phyloP scores from a whole-genome alignment of 148 eudicot genomes.

The Silene conica region DNA sequence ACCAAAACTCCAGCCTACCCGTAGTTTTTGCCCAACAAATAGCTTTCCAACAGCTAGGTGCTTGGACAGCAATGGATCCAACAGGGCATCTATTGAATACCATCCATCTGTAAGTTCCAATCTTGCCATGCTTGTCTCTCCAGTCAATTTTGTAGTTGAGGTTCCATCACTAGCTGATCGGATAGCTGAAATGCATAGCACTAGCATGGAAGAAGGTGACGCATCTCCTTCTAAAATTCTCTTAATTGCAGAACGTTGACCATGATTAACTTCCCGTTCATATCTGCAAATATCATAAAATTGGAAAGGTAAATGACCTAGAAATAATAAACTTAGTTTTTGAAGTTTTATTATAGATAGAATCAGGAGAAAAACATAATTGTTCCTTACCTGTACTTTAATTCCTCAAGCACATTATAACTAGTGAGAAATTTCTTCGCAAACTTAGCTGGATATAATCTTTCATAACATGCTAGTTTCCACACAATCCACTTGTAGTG shows the following conservation, averaged over 20 bases:
- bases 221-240: constrained; percentile 88
- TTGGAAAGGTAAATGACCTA: not conserved
- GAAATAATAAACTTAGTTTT: constrained; percentile 3
- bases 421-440: constrained; percentile 45
- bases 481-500: constrained; percentile 98
- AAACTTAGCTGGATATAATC: constrained; percentile 55
- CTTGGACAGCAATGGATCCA: constrained; percentile 61
- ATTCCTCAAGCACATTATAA: constrained; percentile 72
- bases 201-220: constrained; percentile 71
- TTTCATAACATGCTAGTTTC: constrained; percentile 93
- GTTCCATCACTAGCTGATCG: constrained; percentile 26
- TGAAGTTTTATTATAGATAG: not conserved
- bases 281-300: constrained; percentile 47
- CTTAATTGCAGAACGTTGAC: constrained; percentile 82
- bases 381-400: constrained; percentile 60
- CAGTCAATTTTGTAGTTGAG: constrained; percentile 30
- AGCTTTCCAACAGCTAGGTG: constrained; percentile 63
- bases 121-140: constrained; percentile 27
- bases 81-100: constrained; percentile 69
- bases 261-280: constrained; percentile 92
- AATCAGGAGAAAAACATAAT: not conserved
- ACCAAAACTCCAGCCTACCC: constrained; percentile 36
- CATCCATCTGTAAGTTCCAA: constrained; percentile 94
- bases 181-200: constrained; percentile 71
- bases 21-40: constrained; percentile 89